These are phyloP conservation scores for Arabidopsis thaliana DNA, from an alignment of 345 rosid species.

Conservation along the genomic window DNA sequence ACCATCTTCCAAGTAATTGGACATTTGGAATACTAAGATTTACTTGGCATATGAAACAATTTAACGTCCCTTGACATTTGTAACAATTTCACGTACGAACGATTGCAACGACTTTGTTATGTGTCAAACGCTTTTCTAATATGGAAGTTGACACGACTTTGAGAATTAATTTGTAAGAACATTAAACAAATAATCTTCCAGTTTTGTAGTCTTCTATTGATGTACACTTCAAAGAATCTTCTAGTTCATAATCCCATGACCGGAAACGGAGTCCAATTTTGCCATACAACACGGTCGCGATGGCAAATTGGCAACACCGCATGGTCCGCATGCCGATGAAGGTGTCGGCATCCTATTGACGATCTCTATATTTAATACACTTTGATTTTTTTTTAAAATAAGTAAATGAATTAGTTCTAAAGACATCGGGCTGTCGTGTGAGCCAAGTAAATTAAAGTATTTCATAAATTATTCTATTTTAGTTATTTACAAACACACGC, in stretches of 20 bases:
- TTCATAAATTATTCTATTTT: background rate
- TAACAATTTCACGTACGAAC: background rate
- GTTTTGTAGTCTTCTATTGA: background rate
- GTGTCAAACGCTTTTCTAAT: too few relatives aligned
- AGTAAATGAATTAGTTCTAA: background rate
- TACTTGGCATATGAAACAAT: background rate
- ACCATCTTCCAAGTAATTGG: background rate
- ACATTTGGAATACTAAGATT: background rate
- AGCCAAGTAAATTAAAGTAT: constrained; percentile 2
- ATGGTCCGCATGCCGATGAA: too few relatives aligned
- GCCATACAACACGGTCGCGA: background rate
- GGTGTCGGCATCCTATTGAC: background rate
- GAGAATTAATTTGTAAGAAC: background rate
- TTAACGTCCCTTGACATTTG: background rate
- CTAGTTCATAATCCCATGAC: background rate
- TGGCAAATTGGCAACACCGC: background rate
- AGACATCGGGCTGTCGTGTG: constrained; percentile 25
- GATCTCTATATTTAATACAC: too few relatives aligned
- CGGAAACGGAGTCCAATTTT: background rate
- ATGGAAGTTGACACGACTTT: background rate
- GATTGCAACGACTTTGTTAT: background rate
- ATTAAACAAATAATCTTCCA: background rate
- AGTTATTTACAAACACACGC: background rate
- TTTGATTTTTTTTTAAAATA: background rate
- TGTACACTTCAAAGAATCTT: background rate